Evolutionary conservation across 208 protist species (phyloP), one percentile per base, ranked within the genome.

Genomic region (Leishmania mexicana): DNA sequence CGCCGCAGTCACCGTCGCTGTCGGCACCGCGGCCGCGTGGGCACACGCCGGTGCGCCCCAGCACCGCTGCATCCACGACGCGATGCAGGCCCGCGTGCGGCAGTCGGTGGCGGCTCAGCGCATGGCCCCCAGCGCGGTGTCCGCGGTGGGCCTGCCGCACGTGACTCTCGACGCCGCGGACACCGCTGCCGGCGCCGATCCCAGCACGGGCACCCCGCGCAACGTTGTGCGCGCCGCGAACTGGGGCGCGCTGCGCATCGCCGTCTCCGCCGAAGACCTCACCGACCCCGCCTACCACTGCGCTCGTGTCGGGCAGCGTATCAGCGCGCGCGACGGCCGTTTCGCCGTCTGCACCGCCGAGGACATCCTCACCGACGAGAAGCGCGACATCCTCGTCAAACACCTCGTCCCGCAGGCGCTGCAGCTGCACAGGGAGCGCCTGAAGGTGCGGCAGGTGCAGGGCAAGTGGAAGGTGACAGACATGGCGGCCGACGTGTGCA

Each of bases 201-300:
- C 78, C 78, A 49, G 6, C 4, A 4, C 24, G 58, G 75, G 54
- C 88, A 85, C 84, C 86, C 91, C 67, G 24, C 19, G 57, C 42
- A 10, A 15, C 1, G 62, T 75, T 11, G 35, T 28, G 51, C 80
- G 51, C 53, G 10, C 62, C 2, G 1, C 47, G 21, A 2, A 45
- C 31, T 92, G 83, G 84, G 65, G 76, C 71, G n/a, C 74, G 3
- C 85, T 95, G 58, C 89, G 88, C 86, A 87, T 94, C 71, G 15
- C 47, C 53, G 65, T 85, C 53, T 90, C 85, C 45, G 54, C 53
- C 40, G 42, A 75, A 19, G 88, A 92, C 45, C 64, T 93, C 65
- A 75, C 77, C 47, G 58, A 88, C 47, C 19, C n/a, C 38, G 73
- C 58, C 53, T 68, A 78, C 76, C 86, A 93, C 85, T 96, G 92